Evolutionary conservation across 2,329 filamentous ascomycete species (phyloP), one percentile per base, ranked within the genome.

Genomic region (Xylaria digitata): DNA sequence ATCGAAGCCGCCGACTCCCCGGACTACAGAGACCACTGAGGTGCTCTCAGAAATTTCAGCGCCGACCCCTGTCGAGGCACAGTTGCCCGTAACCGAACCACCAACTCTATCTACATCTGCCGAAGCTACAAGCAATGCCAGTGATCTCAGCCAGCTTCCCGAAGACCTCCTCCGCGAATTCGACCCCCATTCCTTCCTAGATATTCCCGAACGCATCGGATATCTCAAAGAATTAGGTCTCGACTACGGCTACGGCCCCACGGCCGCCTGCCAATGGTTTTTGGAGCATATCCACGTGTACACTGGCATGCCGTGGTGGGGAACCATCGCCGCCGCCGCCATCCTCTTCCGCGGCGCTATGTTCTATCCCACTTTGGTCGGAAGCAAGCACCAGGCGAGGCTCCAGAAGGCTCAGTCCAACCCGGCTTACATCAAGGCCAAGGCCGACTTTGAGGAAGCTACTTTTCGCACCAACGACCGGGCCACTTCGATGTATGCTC

Each of bases 281-380:
- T 81, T 98, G 11, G 96, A 99, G 82, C 89, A 95, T 76, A 77
- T 96, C 46, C 93, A 99, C 80, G 83, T 97, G 68, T 90, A 86
- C 73, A 82, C 79, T 1, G 93, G 91, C 42, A 80, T 93, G 62
- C 92, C 93, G 13, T 98, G 96, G 96, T 94, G 92, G 84, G 89
- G 83, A 1, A 88, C 92, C 66, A 91, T 97, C 73, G 79, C 90
- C 50, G 79, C 85, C 4, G 86, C 90, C 0, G 89, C 91, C 40
- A 40, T 94, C 1, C 65, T 88, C 6, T 81, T 94, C 67, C 92
- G 95, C 68, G 65, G 85, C 8, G 75, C 82, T 54, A 83, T 96
- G 71, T 83, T 95, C 74, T 88, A 90, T 67, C 86, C 92, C 15
- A 88, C 88, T 71, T 76, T 92, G 26, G 77, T 80, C 42, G 86